These are phyloP conservation scores for Cicer bijugum DNA, from an alignment of 306 rosid species.

Conservation along the genomic window DNA sequence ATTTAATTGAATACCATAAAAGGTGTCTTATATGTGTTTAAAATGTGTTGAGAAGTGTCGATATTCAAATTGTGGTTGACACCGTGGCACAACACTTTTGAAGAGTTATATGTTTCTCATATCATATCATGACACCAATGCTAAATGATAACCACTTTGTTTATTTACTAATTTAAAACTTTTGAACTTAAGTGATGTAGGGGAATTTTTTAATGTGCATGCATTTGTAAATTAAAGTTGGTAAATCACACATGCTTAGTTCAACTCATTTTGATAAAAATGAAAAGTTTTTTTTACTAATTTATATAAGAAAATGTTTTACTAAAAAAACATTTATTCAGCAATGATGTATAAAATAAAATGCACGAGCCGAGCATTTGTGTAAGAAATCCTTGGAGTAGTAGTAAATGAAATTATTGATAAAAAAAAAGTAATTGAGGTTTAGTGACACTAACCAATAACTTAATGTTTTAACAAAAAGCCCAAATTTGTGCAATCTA, in stretches of 20 bases:
- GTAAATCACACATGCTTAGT: neutral
- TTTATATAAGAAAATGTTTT: neutral
- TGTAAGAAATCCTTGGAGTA: constrained; percentile 16
- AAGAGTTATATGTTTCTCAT: too few relatives aligned
- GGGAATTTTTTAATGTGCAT: neutral
- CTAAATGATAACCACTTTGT: constrained; percentile 21
- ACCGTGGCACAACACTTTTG: too few relatives aligned
- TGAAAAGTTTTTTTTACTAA: neutral
- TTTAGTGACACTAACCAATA: constrained; percentile 19
- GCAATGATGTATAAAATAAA: constrained; percentile 4
- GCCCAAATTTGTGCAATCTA: constrained; percentile 43
- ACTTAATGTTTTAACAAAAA: constrained; percentile 29
- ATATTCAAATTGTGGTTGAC: too few relatives aligned
- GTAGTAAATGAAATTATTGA: neutral
- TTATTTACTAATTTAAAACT: constrained; percentile 5
- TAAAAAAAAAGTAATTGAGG: constrained; percentile 6
- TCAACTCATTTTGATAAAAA: neutral
- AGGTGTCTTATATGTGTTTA: too few relatives aligned
- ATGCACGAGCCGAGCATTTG: constrained; percentile 36
- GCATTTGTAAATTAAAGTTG: constrained; percentile 1
- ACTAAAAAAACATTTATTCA: neutral
- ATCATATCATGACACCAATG: neutral
- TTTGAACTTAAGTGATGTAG: constrained; percentile 13
- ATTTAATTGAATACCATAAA: too few relatives aligned
- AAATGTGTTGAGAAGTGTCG: too few relatives aligned